phyloP scores from a whole-genome alignment of 2,329 filamentous ascomycete genomes.

The Trichoderma pleuroti region DNA sequence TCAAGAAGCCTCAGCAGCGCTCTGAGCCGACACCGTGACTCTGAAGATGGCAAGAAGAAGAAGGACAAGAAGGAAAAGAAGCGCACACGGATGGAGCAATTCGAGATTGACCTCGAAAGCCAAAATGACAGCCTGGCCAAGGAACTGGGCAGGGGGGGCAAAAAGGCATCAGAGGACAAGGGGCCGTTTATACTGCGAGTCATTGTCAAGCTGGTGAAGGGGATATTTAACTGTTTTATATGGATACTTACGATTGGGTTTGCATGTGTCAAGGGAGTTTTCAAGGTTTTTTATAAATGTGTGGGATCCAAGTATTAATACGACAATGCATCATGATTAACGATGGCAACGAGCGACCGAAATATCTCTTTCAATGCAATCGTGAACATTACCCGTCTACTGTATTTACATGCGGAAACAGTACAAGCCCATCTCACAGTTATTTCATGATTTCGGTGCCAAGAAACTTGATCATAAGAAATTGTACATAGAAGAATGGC shows the following conservation, averaged over 20 bases:
- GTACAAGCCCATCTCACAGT: background rate
- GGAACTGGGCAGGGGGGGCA: slow-evolving; percentile 33
- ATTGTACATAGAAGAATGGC: background rate
- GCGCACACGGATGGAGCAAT: slow-evolving; percentile 49
- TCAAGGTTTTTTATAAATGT: slow-evolving; percentile 50
- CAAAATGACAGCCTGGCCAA: slow-evolving; percentile 47
- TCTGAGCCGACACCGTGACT: slow-evolving; percentile 30
- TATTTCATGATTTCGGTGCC: background rate
- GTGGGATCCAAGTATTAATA: slow-evolving; percentile 43
- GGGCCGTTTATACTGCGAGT: slow-evolving; percentile 48
- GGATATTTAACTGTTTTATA: slow-evolving; percentile 55
- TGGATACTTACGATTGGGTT: slow-evolving; percentile 56
- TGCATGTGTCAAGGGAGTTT: slow-evolving; percentile 49
- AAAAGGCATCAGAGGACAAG: slow-evolving; percentile 44
- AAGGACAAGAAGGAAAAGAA: slow-evolving; percentile 44
- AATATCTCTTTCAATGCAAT: background rate
- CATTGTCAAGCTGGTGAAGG: slow-evolving; percentile 49
- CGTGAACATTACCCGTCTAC: background rate
- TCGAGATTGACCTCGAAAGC: slow-evolving; percentile 61
- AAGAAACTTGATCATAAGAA: background rate
- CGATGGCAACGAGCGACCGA: background rate
- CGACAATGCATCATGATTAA: slow-evolving; percentile 12
- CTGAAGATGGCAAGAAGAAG: slow-evolving; percentile 37
- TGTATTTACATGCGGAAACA: background rate
- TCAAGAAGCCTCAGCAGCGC: slow-evolving; percentile 29